Conservation (phyloP, 2,329 filamentous ascomycete species). For the Chrysoporthe cubensis region DNA sequence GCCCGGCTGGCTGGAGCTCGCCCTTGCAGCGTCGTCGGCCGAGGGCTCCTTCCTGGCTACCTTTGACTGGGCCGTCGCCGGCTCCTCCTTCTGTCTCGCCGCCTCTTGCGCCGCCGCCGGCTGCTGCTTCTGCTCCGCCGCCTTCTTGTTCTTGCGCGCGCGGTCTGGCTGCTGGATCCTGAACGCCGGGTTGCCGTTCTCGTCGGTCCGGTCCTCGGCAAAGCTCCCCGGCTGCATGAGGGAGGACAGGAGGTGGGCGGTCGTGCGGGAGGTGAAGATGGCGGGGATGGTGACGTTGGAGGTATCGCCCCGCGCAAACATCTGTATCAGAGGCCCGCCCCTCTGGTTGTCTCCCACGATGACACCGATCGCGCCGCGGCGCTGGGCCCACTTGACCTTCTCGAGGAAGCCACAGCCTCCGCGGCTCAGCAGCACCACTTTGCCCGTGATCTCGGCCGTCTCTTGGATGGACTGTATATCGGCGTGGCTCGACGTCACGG, state of each 20-base stretch:
- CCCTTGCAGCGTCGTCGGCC: constrained; percentile 4
- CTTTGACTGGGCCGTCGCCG: constrained; percentile 16
- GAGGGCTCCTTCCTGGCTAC: constrained; percentile 20
- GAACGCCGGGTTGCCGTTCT: constrained; percentile 60
- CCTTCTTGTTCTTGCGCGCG: constrained; percentile 41
- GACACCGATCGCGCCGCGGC: constrained; percentile 83
- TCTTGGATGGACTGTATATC: constrained; percentile 93
- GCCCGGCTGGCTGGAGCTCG: constrained; percentile 32
- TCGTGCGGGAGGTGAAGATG: constrained; percentile 92
- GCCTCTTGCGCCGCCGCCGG: constrained; percentile 33
- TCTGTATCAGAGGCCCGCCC: constrained; percentile 87
- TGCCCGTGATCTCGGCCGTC: constrained; percentile 88
- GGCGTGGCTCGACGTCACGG: constrained; percentile 63
- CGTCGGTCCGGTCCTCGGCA: constrained; percentile 62
- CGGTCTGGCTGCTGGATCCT: constrained; percentile 56
- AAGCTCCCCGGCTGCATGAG: constrained; percentile 74
- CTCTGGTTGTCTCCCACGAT: constrained; percentile 94
- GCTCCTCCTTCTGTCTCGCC: constrained; percentile 26
- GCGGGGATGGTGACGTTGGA: constrained; percentile 94
- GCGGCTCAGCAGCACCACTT: constrained; percentile 87
- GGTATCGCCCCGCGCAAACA: constrained; percentile 97
- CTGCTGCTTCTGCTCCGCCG: constrained; percentile 36
- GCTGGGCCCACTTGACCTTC: constrained; percentile 96
- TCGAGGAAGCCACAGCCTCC: constrained; percentile 96
- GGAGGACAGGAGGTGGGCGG: constrained; percentile 88